Evolutionary conservation across 306 rosid genomes (phyloP), one percentile per base, ranked within the genome.

Genomic region (Fagus crenata): DNA sequence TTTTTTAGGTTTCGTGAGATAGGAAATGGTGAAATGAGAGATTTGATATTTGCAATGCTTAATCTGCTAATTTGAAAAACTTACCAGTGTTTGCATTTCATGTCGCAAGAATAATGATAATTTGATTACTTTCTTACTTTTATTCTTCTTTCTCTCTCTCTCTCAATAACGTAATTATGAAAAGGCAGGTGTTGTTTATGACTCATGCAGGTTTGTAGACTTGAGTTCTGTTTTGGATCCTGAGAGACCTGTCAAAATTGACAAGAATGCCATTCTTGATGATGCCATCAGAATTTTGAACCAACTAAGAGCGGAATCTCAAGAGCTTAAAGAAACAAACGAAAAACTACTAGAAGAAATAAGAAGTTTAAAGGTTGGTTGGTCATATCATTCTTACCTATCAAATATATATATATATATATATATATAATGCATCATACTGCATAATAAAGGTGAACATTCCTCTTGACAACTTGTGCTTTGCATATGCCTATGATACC

Each of bases 151-250:
- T 28, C 56, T 4, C 6, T 12, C 55, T 49, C 8, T 32, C 28
- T 32, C 3, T 58, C 5, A 77, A 18, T 28, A 1, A 28, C 14
- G 6, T 74, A 42, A 15, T 41, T 35, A 3, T 53, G 35, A 73
- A 71, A 39, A 68, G 64, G 33, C 22, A 53, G 72, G 55, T 73
- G 43, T 53, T 80, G 79, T 75, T 69, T 69, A 54, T 73, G 17
- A 51, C 37, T 53, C 14, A 71, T 84, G 46, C 88, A 93, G 92
- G 86, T 93, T 90, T 83, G 56, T 86, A 75, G 97, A 95, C 49
- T 87, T 95, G 89, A 87, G 91, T 79, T 46, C 88, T 85, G 89
- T 89, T 81, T 85, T 95, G 82, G 99, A 92, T 46, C 96, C 97
- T 28, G 96, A 89, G 72, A 88, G 92, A 69, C 90, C 96, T 56